Evolutionary conservation across 352 stramenopile genomes (phyloP).

Genomic region (Phytophthora pinifolia): DNA sequence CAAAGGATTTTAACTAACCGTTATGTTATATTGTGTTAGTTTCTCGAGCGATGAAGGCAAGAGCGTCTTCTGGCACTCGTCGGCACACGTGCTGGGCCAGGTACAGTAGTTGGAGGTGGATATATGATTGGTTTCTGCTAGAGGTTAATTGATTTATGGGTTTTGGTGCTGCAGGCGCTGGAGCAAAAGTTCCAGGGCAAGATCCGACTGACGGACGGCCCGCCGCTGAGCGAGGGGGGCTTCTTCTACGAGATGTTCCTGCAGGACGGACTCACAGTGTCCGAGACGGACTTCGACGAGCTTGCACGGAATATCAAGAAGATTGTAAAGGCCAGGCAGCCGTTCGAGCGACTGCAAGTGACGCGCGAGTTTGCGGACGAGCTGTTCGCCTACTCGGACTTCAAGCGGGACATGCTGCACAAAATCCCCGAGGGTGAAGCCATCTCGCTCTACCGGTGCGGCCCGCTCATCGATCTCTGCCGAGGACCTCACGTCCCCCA

Average conservation of each 20-base stretch:
- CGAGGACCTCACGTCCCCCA: constrained; percentile 95
- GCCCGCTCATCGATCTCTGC: constrained; percentile 97
- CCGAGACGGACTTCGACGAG: constrained; percentile 69
- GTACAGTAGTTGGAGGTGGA: constrained; percentile 10
- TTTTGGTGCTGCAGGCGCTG: constrained; percentile 74
- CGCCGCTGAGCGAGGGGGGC: constrained; percentile 93
- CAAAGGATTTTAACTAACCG: not conserved
- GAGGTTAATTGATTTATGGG: not conserved
- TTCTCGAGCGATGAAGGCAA: constrained; percentile 74
- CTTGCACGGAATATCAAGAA: constrained; percentile 93
- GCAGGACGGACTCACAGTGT: constrained; percentile 61
- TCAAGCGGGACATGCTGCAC: constrained; percentile 96
- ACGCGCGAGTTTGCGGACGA: constrained; percentile 90
- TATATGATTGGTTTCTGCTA: not conserved
- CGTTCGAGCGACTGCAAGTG: constrained; percentile 92
- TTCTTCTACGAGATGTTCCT: constrained; percentile 99
- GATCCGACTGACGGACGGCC: constrained; percentile 94
- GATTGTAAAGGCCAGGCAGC: constrained; percentile 94
- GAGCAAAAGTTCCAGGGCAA: constrained; percentile 97
- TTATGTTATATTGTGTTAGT: constrained; percentile 23
- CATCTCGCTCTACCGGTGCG: constrained; percentile 97
- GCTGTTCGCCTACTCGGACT: constrained; percentile 93
- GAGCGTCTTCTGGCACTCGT: constrained; percentile 98
- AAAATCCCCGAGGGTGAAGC: constrained; percentile 94
- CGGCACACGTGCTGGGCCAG: constrained; percentile 97